These are phyloP conservation scores for Chenopodium suecicum DNA, from an alignment of 148 eudicot species.

Conservation along the genomic window DNA sequence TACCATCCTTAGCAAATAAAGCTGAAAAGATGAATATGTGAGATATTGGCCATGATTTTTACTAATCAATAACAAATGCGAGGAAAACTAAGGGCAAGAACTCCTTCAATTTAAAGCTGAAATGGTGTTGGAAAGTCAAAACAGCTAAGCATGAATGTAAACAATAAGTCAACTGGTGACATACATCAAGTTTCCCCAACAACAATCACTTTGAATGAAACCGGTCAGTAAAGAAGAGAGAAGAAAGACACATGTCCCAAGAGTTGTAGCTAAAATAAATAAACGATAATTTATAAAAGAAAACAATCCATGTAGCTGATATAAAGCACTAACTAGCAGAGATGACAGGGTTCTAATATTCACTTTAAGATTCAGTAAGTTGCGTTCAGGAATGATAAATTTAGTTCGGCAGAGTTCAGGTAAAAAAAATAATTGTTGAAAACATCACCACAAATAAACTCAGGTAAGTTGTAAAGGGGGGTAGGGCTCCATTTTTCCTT, in stretches of 20 bases:
- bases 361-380: no score
- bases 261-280: neutral
- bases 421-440: neutral
- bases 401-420: neutral
- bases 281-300: neutral
- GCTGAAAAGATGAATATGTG: neutral
- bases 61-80: no score
- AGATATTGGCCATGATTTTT: neutral
- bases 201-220: neutral
- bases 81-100: neutral
- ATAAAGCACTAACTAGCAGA: neutral
- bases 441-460: neutral
- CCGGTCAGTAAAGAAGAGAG: neutral
- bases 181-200: neutral
- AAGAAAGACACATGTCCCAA: neutral
- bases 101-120: no score
- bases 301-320: neutral
- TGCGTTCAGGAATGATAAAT: no score
- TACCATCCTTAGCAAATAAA: neutral
- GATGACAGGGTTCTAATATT: neutral
- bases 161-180: neutral
- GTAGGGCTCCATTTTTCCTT: no score
- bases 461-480: neutral
- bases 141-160: neutral
- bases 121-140: neutral